A percentile compares a stretch with the other conserved stretches of the same genome.
These are phyloP conservation scores for Friedmanniomyces endolithicus DNA, from an alignment of 495 filamentous ascomycete species.

Conservation along the genomic window DNA sequence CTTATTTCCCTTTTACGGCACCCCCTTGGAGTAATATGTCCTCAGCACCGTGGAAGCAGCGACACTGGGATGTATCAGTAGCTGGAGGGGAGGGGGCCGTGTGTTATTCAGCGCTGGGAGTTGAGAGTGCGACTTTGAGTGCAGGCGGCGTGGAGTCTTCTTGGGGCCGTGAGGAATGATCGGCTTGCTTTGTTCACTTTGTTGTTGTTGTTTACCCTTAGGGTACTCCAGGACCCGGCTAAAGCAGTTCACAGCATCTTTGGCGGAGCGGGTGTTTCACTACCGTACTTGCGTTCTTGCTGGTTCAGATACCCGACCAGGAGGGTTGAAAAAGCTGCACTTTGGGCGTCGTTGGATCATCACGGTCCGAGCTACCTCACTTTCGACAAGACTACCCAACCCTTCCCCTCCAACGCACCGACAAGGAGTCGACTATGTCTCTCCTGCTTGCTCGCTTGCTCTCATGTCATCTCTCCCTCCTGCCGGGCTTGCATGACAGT, in stretches of 20 bases:
- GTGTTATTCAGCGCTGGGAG: background rate
- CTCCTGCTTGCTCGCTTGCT: too few species aligned
- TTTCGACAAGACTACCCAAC: too few species aligned
- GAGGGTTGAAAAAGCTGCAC: background rate
- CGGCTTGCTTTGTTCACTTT: background rate
- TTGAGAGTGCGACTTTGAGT: too few species aligned
- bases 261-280: background rate
- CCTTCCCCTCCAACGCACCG: too few species aligned
- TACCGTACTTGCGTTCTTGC: background rate
- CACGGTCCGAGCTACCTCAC: too few species aligned
- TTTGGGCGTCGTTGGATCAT: background rate
- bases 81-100: background rate
- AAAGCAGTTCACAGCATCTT: background rate
- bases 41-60: background rate
- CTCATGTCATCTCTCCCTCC: too few species aligned
- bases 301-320: background rate
- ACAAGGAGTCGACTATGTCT: too few species aligned
- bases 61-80: background rate
- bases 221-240: background rate
- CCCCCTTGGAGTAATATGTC: slow-evolving; percentile 2
- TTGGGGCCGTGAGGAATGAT: background rate
- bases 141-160: background rate
- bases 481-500: background rate
- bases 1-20: background rate
- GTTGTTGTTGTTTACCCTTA: background rate